Percentiles rank a stretch among this genome's conserved stretches.
Conservation (phyloP, 192 early-diverging fungal species). For the Piromyces sp. region DNA sequence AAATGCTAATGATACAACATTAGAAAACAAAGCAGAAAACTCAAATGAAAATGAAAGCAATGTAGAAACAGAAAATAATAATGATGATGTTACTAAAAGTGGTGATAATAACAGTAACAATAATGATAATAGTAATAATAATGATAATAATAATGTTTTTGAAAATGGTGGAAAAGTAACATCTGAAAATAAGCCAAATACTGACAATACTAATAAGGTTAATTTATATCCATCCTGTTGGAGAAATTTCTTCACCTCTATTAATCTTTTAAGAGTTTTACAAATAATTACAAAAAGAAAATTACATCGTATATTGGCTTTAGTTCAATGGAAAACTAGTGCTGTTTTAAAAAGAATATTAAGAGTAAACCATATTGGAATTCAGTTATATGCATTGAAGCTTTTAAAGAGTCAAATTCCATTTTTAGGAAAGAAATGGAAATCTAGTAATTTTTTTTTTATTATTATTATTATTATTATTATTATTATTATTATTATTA, state of each 20-base stretch:
- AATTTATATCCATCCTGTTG: slow-evolving; percentile 11
- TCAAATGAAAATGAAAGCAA: too few species aligned
- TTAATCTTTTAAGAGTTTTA: slow-evolving; percentile 53
- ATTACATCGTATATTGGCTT: slow-evolving; percentile 48
- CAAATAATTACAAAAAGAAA: slow-evolving; percentile 70
- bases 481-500: slow-evolving; percentile 1
- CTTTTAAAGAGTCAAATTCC: slow-evolving; percentile 64
- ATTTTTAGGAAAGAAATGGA: slow-evolving; percentile 64
- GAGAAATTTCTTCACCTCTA: slow-evolving; percentile 48
- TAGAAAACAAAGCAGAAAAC: too few species aligned
- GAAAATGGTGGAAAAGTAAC: neutral
- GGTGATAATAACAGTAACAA: too few species aligned
- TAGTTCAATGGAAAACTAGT: slow-evolving; percentile 72
- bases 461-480: neutral
- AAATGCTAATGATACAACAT: too few species aligned
- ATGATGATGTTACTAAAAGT: too few species aligned
- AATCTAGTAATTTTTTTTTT: slow-evolving; percentile 25
- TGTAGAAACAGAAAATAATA: too few species aligned
- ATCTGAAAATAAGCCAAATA: too few species aligned
- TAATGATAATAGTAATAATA: too few species aligned
- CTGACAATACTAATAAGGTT: neutral
- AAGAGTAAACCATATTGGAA: slow-evolving; percentile 43
- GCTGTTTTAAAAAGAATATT: slow-evolving; percentile 61
- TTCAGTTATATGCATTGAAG: slow-evolving; percentile 60
- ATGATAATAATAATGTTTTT: too few species aligned